These are phyloP conservation scores for Spinacia oleracea DNA, from an alignment of 179 eudicot genomes.

Conservation along the genomic window DNA sequence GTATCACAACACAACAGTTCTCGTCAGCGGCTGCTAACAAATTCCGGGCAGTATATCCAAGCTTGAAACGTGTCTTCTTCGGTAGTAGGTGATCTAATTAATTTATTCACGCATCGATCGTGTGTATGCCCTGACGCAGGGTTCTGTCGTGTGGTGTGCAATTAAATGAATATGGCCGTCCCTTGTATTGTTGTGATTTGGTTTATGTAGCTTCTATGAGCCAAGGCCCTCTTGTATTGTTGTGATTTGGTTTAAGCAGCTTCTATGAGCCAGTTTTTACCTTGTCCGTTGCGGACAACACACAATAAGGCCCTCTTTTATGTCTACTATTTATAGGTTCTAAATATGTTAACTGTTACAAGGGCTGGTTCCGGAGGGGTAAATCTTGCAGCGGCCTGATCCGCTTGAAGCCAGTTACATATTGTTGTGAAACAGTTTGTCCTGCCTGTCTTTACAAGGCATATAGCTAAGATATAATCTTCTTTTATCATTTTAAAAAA, in stretches of 20 bases:
- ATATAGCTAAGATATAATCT: neutral
- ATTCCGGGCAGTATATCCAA: constrained; percentile 60
- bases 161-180: too few species aligned
- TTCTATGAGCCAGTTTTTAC: neutral
- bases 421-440: constrained; percentile 11
- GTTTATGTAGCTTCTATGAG: constrained; percentile 13
- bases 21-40: constrained; percentile 49
- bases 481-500: neutral
- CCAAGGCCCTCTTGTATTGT: constrained; percentile 4
- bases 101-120: constrained; percentile 5
- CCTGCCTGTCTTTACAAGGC: neutral
- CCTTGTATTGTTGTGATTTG: constrained; percentile 9
- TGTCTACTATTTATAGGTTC: neutral
- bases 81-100: constrained; percentile 50
- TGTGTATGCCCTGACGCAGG: neutral
- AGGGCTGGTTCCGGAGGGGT: neutral
- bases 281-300: neutral
- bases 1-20: constrained; percentile 42
- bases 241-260: constrained; percentile 18
- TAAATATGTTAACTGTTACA: constrained; percentile 2
- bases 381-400: neutral
- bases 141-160: constrained; percentile 21
- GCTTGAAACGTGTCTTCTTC: constrained; percentile 75
- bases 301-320: constrained; percentile 21
- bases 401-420: constrained; percentile 6